A percentile compares a stretch with the other conserved stretches of the same genome.
Evolutionary conservation across 306 rosid genomes (phyloP).

Genomic region (Trichosanthes truncata): DNA sequence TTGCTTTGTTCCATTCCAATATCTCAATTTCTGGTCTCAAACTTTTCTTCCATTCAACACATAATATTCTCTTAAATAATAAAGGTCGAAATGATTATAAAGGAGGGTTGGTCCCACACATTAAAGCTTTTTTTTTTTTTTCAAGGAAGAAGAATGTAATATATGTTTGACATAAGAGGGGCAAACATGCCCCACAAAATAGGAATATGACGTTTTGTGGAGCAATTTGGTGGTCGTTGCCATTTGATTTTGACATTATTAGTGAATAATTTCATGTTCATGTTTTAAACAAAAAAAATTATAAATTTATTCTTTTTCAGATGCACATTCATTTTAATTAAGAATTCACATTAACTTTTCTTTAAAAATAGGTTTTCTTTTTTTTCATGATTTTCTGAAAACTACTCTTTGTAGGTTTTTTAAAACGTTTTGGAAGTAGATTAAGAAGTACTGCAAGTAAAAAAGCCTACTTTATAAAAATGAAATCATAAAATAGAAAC

Average conservation of each 20-base stretch:
- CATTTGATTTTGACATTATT: background rate
- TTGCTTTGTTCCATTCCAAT: conserved; percentile 59
- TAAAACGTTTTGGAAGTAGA: background rate
- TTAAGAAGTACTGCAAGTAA: background rate
- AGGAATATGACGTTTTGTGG: conserved; percentile 20
- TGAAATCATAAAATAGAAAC: background rate
- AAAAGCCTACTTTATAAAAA: background rate
- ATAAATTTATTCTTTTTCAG: background rate
- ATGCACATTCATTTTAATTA: background rate
- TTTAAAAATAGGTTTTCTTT: background rate
- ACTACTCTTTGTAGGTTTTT: background rate
- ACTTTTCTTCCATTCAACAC: conserved; percentile 57
- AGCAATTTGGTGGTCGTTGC: background rate
- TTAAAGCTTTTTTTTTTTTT: background rate
- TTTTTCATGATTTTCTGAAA: no score
- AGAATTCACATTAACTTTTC: background rate
- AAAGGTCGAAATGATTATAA: conserved; percentile 46
- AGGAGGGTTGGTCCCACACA: conserved; percentile 37
- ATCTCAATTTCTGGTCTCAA: conserved; percentile 40
- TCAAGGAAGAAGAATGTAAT: background rate
- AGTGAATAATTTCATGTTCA: background rate
- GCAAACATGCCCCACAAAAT: conserved; percentile 27
- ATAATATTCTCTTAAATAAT: conserved; percentile 58
- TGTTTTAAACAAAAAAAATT: no score
- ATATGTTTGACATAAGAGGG: conserved; percentile 6